A percentile compares a stretch with the other conserved stretches of the same genome.
These are phyloP conservation scores for Edaphochlamys debaryana DNA, from an alignment of 139 green algal species.

Conservation along the genomic window DNA sequence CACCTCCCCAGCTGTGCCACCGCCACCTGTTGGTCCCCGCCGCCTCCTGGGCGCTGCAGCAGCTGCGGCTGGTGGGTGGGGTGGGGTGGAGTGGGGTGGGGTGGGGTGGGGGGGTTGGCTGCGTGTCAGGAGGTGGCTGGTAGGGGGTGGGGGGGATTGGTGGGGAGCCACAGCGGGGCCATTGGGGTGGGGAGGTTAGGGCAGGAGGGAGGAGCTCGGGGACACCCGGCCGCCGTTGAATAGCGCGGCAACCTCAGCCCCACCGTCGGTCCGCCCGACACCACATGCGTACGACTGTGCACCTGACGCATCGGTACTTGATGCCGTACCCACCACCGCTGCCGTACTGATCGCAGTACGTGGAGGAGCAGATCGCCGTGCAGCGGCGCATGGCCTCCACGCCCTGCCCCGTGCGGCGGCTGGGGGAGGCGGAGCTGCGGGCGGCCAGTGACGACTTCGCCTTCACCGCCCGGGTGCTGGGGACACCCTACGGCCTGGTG, in stretches of 20 bases:
- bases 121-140: too few species aligned
- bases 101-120: too few species aligned
- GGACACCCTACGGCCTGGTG: conserved; percentile 8
- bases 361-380: conserved; percentile 15
- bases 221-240: too few species aligned
- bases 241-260: too few species aligned
- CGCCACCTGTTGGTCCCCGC: conserved; percentile 11
- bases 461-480: background rate
- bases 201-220: too few species aligned
- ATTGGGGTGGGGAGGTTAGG: too few species aligned
- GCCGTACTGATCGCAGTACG: conserved; percentile 6
- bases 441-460: background rate
- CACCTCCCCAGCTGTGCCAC: conserved; percentile 34
- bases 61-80: background rate
- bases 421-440: background rate
- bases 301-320: background rate
- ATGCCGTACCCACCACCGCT: background rate
- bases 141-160: too few species aligned
- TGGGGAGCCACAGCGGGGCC: too few species aligned
- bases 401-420: background rate
- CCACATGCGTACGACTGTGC: too few species aligned
- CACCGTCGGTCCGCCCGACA: too few species aligned
- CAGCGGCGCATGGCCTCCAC: background rate
- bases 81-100: too few species aligned
- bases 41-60: background rate